Evolutionary conservation across 2,329 filamentous ascomycete species (phyloP).

Genomic region (Exophiala spinifera): DNA sequence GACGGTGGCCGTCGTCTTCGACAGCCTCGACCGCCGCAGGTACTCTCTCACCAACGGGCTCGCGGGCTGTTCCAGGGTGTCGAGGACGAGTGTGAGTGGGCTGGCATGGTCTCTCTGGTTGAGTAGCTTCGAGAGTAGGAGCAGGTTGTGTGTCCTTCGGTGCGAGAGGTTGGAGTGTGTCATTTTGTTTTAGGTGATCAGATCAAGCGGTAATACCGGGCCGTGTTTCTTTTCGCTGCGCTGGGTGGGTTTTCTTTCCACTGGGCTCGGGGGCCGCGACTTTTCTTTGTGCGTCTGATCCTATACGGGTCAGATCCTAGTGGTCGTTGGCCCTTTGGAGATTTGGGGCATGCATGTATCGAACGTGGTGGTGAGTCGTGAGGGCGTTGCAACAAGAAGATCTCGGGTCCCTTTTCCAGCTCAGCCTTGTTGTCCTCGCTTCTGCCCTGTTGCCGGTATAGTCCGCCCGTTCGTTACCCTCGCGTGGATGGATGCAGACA

Average conservation of each 20-base stretch:
- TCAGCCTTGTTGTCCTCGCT: neutral
- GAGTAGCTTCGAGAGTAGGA: conserved; percentile 78
- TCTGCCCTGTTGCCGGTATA: too few species aligned
- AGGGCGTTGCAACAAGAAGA: too few species aligned
- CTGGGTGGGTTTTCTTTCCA: too few species aligned
- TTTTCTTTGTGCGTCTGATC: neutral
- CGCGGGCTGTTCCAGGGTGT: conserved; percentile 79
- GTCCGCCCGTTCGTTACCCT: too few species aligned
- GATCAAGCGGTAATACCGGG: too few species aligned
- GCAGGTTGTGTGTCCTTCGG: conserved; percentile 76
- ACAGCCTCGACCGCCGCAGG: conserved; percentile 63
- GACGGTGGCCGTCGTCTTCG: conserved; percentile 19
- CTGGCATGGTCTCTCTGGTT: conserved; percentile 75
- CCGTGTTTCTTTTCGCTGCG: too few species aligned
- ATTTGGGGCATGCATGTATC: too few species aligned
- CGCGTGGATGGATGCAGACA: too few species aligned
- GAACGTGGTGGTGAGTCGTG: too few species aligned
- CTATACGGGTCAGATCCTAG: neutral
- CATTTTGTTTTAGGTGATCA: too few species aligned
- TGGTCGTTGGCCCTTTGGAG: neutral
- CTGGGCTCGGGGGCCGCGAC: too few species aligned
- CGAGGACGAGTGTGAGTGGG: conserved; percentile 80
- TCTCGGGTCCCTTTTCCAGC: neutral
- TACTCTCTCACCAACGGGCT: conserved; percentile 70
- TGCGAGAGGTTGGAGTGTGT: conserved; percentile 47